A percentile compares a stretch with the other conserved stretches of the same genome.
Conservation (phyloP, 768 basidiomycete genomes). For the Mycena vitilis region DNA sequence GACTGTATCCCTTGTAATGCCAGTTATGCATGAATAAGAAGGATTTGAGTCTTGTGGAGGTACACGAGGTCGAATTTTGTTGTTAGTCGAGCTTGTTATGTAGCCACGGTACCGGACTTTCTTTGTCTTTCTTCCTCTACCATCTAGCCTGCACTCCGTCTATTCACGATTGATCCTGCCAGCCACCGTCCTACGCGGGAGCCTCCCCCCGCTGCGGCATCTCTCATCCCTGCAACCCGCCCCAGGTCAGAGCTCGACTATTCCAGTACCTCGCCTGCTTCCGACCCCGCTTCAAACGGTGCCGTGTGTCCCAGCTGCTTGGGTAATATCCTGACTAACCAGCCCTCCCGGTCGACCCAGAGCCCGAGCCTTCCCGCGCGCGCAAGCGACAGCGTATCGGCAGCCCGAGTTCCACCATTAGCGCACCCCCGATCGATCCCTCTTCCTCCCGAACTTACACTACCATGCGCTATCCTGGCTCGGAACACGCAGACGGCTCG, state of each 20-base stretch:
- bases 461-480: slow-evolving; percentile 65
- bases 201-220: slow-evolving; percentile 62
- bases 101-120: slow-evolving; percentile 13
- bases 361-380: slow-evolving; percentile 65
- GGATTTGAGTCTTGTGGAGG: slow-evolving; percentile 2
- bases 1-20: slow-evolving; percentile 10
- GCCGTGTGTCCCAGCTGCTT: slow-evolving; percentile 35
- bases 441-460: slow-evolving; percentile 44
- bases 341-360: slow-evolving; percentile 42
- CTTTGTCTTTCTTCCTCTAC: slow-evolving; percentile 37
- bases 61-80: slow-evolving; percentile 21
- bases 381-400: slow-evolving; percentile 79
- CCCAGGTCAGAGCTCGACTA: slow-evolving; percentile 39
- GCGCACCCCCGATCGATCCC: slow-evolving; percentile 49
- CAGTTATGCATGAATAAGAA: slow-evolving; percentile 3
- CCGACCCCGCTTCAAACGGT: slow-evolving; percentile 50
- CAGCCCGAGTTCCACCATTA: slow-evolving; percentile 48
- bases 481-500: slow-evolving; percentile 59
- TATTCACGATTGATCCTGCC: slow-evolving; percentile 69
- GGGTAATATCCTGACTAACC: slow-evolving; percentile 28
- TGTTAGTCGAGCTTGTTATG: slow-evolving; percentile 25
- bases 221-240: slow-evolving; percentile 65
- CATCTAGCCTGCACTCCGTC: slow-evolving; percentile 17
- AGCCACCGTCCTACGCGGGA: slow-evolving; percentile 69
- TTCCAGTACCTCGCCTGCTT: slow-evolving; percentile 40